A percentile compares a stretch with the other conserved stretches of the same genome.
These are phyloP conservation scores for Neoboletus subvelutipes DNA, from an alignment of 768 basidiomycete species.

Conservation along the genomic window DNA sequence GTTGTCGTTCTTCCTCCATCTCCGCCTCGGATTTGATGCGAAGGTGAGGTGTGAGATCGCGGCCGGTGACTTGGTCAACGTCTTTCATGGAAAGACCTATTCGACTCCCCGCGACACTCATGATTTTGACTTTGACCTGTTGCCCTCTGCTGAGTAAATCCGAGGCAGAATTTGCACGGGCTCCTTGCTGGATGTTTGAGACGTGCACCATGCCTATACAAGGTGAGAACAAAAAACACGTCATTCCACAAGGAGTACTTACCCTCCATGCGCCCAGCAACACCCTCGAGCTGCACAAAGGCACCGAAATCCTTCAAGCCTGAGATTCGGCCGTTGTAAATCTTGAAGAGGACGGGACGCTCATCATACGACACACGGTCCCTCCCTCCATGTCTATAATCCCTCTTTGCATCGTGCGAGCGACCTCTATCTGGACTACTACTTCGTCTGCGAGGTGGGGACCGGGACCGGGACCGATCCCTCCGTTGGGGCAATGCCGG, in stretches of 20 bases:
- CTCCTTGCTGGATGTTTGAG: slow-evolving; percentile 83
- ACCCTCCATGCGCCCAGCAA: slow-evolving; percentile 89
- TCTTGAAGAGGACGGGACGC: slow-evolving; percentile 87
- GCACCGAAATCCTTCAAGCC: slow-evolving; percentile 95
- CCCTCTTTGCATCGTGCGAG: slow-evolving; percentile 42
- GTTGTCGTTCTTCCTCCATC: slow-evolving; percentile 74
- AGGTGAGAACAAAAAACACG: slow-evolving; percentile 1
- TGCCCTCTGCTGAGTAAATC: slow-evolving; percentile 87
- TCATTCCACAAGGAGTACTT: slow-evolving; percentile 25
- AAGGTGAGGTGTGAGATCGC: slow-evolving; percentile 91
- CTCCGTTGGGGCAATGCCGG: slow-evolving; percentile 63
- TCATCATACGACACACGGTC: slow-evolving; percentile 59
- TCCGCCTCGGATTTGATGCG: slow-evolving; percentile 94
- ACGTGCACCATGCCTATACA: slow-evolving; percentile 92
- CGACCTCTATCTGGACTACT: slow-evolving; percentile 62
- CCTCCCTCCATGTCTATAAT: slow-evolving; percentile 41
- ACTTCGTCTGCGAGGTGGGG: slow-evolving; percentile 52
- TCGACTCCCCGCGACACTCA: slow-evolving; percentile 83
- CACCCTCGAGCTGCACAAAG: slow-evolving; percentile 87
- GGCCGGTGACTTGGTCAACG: slow-evolving; percentile 87
- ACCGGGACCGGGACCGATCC: slow-evolving; percentile 43
- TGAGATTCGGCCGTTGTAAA: slow-evolving; percentile 84
- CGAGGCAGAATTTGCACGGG: slow-evolving; percentile 80
- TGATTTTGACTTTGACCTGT: slow-evolving; percentile 91
- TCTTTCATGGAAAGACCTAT: slow-evolving; percentile 96